Conservation (phyloP, 2,329 filamentous ascomycete genomes). For the Dothistroma septosporum region DNA sequence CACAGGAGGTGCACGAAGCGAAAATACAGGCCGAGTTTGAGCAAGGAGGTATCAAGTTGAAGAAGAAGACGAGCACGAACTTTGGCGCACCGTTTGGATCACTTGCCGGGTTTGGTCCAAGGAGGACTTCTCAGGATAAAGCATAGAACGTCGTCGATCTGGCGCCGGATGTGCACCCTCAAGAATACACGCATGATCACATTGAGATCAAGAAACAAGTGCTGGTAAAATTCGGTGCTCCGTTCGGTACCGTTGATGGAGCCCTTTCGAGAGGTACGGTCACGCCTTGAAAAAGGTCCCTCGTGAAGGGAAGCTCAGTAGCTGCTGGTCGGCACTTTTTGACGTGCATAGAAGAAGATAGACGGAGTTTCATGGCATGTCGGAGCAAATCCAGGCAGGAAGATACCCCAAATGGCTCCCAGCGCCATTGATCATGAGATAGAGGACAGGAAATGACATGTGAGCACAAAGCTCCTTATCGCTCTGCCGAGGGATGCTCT, state of each 20-base stretch:
- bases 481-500: not conserved
- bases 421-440: conserved; percentile 3
- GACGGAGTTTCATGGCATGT: not conserved
- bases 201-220: not conserved
- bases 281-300: not conserved
- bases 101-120: conserved; percentile 30
- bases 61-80: conserved; percentile 36
- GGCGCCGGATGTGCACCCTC: not conserved
- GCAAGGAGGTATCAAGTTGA: conserved; percentile 35
- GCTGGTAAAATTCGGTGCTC: not conserved
- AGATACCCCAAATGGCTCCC: conserved; percentile 13
- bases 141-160: conserved; percentile 1
- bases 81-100: conserved; percentile 37
- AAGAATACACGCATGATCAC: not conserved
- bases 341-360: not conserved
- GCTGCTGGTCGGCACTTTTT: not conserved
- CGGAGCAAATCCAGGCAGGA: not conserved
- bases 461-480: not conserved
- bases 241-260: not conserved
- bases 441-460: not conserved
- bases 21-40: conserved; percentile 29
- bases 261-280: not conserved
- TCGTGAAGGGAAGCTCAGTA: not conserved
- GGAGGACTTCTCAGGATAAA: conserved; percentile 22
- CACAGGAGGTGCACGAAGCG: conserved; percentile 25